phyloP scores from a whole-genome alignment of 768 basidiomycete species.

The Naganishia onofrii region DNA sequence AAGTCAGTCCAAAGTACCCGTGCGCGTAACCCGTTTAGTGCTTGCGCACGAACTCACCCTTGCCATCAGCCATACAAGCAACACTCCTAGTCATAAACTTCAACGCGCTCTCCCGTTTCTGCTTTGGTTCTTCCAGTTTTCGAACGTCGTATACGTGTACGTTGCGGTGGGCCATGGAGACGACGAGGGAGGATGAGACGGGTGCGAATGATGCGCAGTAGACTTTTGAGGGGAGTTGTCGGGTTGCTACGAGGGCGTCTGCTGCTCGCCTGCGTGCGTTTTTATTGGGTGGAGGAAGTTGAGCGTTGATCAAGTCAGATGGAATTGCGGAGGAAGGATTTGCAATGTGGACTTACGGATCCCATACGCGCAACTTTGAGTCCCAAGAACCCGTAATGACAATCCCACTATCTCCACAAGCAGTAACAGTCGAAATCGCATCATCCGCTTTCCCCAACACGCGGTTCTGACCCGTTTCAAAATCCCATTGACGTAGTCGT shows the following conservation, averaged over 20 bases:
- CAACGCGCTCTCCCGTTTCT: conserved; percentile 83
- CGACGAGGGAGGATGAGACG: conserved; percentile 74
- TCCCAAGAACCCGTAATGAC: conserved; percentile 92
- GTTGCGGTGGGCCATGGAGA: conserved; percentile 85
- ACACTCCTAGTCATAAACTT: conserved; percentile 92
- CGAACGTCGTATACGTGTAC: conserved; percentile 64
- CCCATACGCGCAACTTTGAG: conserved; percentile 81
- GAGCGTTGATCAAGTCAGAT: not conserved
- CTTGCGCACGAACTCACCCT: conserved; percentile 60
- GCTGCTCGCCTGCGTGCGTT: conserved; percentile 56
- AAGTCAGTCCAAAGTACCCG: not conserved
- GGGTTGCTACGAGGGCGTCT: conserved; percentile 61
- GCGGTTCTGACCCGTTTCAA: conserved; percentile 67
- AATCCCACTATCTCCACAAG: conserved; percentile 64
- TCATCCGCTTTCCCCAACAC: conserved; percentile 70
- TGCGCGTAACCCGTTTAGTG: too few species aligned
- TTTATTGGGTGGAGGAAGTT: conserved; percentile 41
- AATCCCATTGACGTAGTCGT: conserved; percentile 79
- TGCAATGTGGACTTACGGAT: conserved; percentile 54
- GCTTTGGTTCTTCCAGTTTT: conserved; percentile 59
- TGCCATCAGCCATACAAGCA: conserved; percentile 87
- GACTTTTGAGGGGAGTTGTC: conserved; percentile 74
- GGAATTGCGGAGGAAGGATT: not conserved
- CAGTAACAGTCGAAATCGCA: conserved; percentile 73
- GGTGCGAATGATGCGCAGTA: conserved; percentile 71